Conservation (phyloP, 2,329 filamentous ascomycete genomes). For the Colletotrichum filicis region DNA sequence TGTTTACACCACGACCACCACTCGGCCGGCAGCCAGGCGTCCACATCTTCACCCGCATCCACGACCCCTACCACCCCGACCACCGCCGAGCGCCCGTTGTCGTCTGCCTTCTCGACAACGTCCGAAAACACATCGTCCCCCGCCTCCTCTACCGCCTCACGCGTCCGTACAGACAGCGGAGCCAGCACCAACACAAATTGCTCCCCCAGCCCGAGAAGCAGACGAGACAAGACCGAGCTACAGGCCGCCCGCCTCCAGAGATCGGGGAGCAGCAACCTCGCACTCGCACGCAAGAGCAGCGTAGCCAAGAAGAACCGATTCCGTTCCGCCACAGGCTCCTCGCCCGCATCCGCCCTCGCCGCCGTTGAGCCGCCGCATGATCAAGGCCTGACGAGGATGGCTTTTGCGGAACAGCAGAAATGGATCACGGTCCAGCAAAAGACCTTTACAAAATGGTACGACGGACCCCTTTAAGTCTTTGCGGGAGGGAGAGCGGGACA, state of each 20-base stretch:
- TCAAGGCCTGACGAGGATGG: slow-evolving; percentile 68
- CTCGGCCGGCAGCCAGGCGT: slow-evolving; percentile 36
- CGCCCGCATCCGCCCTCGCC: slow-evolving; percentile 55
- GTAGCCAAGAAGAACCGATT: slow-evolving; percentile 45
- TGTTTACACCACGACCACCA: slow-evolving; percentile 51
- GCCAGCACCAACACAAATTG: slow-evolving; percentile 35
- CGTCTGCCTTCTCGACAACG: no score
- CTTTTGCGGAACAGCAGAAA: slow-evolving; percentile 71
- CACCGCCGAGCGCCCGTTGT: slow-evolving; percentile 38
- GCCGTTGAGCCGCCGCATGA: slow-evolving; percentile 61
- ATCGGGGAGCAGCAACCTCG: slow-evolving; percentile 51
- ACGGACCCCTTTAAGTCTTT: slow-evolving; percentile 53
- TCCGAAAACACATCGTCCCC: slow-evolving; percentile 37
- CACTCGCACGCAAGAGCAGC: slow-evolving; percentile 42
- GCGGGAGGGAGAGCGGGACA: not conserved
- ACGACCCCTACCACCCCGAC: slow-evolving; percentile 41
- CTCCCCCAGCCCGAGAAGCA: slow-evolving; percentile 49
- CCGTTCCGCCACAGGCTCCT: slow-evolving; percentile 47
- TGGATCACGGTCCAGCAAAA: slow-evolving; percentile 93
- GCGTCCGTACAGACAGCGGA: slow-evolving; percentile 38
- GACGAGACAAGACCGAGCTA: slow-evolving; percentile 60
- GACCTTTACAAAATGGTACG: slow-evolving; percentile 94
- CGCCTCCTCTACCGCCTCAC: slow-evolving; percentile 37
- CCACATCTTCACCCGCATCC: slow-evolving; percentile 40
- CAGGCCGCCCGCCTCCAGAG: slow-evolving; percentile 61